A percentile compares a stretch with the other conserved stretches of the same genome.
Evolutionary conservation across 108 stramenopile genomes (phyloP).

Genomic region (Stephanodiscus minutulus): DNA sequence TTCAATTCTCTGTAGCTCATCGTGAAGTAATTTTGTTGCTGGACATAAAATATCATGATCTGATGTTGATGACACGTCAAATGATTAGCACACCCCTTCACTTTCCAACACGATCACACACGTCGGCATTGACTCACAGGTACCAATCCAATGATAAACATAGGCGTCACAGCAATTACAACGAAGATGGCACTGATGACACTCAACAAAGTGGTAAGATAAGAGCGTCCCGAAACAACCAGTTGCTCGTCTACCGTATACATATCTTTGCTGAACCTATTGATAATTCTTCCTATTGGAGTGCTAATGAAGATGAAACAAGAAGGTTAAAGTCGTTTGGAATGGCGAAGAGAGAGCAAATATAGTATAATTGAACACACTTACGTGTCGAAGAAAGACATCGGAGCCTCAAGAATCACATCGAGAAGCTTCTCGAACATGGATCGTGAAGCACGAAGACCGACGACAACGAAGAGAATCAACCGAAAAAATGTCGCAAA

Average conservation of each 20-base stretch:
- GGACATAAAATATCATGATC: constrained; percentile 64
- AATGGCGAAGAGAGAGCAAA: background rate
- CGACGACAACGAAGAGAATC: constrained; percentile 54
- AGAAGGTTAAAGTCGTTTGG: background rate
- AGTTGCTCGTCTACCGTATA: constrained; percentile 94
- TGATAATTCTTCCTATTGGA: constrained; percentile 68
- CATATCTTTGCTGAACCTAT: constrained; percentile 88
- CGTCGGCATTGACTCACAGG: constrained; percentile 25
- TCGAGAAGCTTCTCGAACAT: constrained; percentile 63
- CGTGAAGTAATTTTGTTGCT: constrained; percentile 81
- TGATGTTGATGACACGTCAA: constrained; percentile 53
- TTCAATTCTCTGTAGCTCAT: constrained; percentile 90
- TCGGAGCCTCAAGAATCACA: constrained; percentile 78
- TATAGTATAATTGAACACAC: background rate
- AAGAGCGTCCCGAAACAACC: constrained; percentile 65
- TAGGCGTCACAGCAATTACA: constrained; percentile 62
- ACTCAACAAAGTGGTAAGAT: constrained; percentile 65
- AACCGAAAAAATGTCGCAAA: constrained; percentile 54
- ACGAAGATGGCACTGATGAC: constrained; percentile 81
- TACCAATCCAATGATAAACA: constrained; percentile 25
- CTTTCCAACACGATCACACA: background rate
- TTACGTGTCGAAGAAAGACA: constrained; percentile 85
- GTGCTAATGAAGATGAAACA: constrained; percentile 31
- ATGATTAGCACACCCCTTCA: too few species aligned
- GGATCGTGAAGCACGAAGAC: constrained; percentile 54